phyloP scores from a whole-genome alignment of 208 protist species.

The Tritrichomonas musculus region DNA sequence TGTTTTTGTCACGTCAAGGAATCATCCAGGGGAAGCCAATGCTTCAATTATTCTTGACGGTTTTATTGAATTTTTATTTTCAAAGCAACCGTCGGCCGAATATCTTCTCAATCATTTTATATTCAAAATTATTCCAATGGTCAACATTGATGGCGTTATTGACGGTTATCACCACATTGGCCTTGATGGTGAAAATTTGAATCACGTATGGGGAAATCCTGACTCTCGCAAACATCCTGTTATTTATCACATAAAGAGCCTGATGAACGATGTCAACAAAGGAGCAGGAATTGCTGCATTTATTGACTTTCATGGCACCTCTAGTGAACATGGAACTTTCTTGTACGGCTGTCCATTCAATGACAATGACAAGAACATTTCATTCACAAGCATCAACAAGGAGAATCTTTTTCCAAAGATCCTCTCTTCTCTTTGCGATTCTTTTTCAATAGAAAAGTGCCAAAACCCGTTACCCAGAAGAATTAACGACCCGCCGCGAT shows the following conservation, averaged over 20 bases:
- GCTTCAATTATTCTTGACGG: constrained; percentile 84
- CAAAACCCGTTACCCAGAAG: no score
- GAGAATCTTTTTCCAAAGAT: no score
- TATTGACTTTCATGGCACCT: background rate
- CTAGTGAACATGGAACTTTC: background rate
- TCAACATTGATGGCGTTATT: constrained; percentile 9
- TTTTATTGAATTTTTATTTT: background rate
- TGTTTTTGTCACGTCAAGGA: constrained; percentile 73
- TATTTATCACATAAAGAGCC: constrained; percentile 39
- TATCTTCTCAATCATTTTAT: background rate
- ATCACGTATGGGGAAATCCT: constrained; percentile 29
- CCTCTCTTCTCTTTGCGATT: no score
- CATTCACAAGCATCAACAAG: no score
- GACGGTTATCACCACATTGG: background rate
- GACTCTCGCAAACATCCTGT: constrained; percentile 35
- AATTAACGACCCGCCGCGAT: no score
- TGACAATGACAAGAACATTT: no score
- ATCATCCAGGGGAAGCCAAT: constrained; percentile 91
- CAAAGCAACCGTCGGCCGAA: background rate
- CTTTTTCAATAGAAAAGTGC: no score
- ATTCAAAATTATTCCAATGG: background rate
- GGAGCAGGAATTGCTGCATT: background rate
- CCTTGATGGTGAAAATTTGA: background rate
- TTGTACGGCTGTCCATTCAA: background rate
- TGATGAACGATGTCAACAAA: background rate